Base-by-base conservation (phyloP, 164 flowering plant genomes). In the Akebia trifoliata region DNA sequence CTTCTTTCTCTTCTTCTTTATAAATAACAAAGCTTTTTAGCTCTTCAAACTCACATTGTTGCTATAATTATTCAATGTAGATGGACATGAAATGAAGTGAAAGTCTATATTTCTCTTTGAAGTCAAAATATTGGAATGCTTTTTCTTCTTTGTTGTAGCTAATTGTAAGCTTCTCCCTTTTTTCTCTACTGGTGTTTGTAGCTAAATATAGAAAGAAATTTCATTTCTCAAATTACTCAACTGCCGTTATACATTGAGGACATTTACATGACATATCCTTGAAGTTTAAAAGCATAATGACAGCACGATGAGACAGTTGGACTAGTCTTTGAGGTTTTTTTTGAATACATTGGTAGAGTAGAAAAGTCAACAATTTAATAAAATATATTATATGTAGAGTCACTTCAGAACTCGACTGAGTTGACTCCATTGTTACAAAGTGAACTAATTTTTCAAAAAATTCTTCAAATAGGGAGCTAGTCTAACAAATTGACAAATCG, bases 41-140 rank as follows among this genome's bases (percentile, higher is more conserved):
- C n/a, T 1, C 31, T 39, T 43, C 28, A 31, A 9, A 22, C 39
- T 14, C 61, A 45, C 26, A 45, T 28, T 50, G 18, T 43, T 56
- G 25, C 57, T 24, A 50, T 50, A n/a, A n/a, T n/a, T n/a, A n/a
- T n/a, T n/a, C n/a, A n/a, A n/a, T n/a, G n/a, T n/a, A n/a, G n/a
- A n/a, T n/a, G n/a, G n/a, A n/a, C n/a, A 57, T 50, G 35, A 25
- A 44, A n/a, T 31, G 24, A 38, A 54, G n/a, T 24, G 37, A 21
- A 32, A 56, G 36, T 49, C 53, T 54, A 57, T 36, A 46, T 51
- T 53, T 58, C 48, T 22, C 26, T 24, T 43, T 29, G 8, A 18
- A 24, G 18, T 6, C 2, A 11, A 36, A 2, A 53, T 12, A 17
- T 0, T 26, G 6, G 7, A 11, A 8, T 22, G 2, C 2, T 22